Base-by-base conservation (phyloP, 169 alveolate species). In the Plasmodium berghei region DNA sequence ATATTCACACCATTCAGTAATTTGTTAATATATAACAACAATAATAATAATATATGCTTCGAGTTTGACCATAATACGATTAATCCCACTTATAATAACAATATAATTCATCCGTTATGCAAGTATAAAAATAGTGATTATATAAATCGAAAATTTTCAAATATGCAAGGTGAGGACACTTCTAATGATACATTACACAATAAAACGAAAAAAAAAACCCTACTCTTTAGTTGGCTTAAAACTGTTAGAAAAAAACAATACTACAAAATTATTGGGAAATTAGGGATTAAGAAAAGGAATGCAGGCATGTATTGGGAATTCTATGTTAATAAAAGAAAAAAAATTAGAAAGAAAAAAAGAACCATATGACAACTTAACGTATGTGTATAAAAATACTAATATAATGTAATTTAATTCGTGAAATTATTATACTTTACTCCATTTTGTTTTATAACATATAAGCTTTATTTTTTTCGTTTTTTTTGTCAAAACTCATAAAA, bases 271-370 rank as follows among this genome's bases (percentile, higher is more conserved):
- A 90, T 93, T 6, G 96, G 96, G 14, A 93, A 93, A 56, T 69
- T 93, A n/a, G 96, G 96, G 34, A 87, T 93, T 22, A 88, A 90
- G 75, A 93, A 93, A 88, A 85, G 80, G 59, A 94, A 93, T 63
- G 96, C 96, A 26, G 96, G 96, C 26, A 89, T 92, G 87, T 94
- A 92, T 64, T 94, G 96, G 95, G 92, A 77, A 55, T 93, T 90
- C 88, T 91, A 94, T 63, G 91, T 89, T 67, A 87, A 87, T 83
- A 94, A 91, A 72, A 75, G 95, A 49, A 94, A 87, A 72, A 94
- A 92, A 91, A 94, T 94, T 56, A 90, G 93, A 83, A 89, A 88
- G 80, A 73, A 92, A 72, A 70, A 89, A 34, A 91, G 93, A 66
- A 94, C 93, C n/a, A 94, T 94, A 26, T 94, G 34, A 56, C 45